phyloP scores from a whole-genome alignment of 805 yeast genomes.

The Kodamaea laetipori region DNA sequence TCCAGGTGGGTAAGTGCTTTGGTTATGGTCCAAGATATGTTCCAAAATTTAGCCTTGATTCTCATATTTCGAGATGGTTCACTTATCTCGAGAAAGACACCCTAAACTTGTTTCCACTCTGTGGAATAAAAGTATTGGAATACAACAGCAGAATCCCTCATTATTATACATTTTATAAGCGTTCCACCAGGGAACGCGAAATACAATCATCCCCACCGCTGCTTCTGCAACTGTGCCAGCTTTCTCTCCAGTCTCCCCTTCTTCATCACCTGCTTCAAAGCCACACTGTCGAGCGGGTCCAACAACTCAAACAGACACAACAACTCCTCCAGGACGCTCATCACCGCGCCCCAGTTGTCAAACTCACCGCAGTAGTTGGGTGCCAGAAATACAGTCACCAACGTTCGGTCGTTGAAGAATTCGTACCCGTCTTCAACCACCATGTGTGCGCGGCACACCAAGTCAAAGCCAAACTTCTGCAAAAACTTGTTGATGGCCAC shows the following conservation, averaged over 20 bases:
- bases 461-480: conserved; percentile 72
- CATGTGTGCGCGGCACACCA: conserved; percentile 87
- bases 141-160: too few relatives aligned
- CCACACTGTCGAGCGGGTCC: conserved; percentile 91
- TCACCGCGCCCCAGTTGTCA: conserved; percentile 97
- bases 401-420: conserved; percentile 68
- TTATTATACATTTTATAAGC: conserved; percentile 5
- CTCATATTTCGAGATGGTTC: too few relatives aligned
- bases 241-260: conserved; percentile 88
- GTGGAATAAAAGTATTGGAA: too few relatives aligned
- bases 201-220: conserved; percentile 5
- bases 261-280: conserved; percentile 91
- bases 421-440: conserved; percentile 83
- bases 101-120: too few relatives aligned
- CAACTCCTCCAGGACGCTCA: conserved; percentile 92
- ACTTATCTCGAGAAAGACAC: too few relatives aligned
- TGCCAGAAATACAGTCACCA: conserved; percentile 74
- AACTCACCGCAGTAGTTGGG: conserved; percentile 83
- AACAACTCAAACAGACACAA: conserved; percentile 89
- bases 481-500: conserved; percentile 79
- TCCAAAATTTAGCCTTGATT: too few relatives aligned
- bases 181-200: conserved; percentile 7
- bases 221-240: conserved; percentile 14
- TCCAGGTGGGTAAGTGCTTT: too few relatives aligned
- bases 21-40: too few relatives aligned